Base-by-base conservation (phyloP, 805 yeast species). In the Metschnikowia lunata region DNA sequence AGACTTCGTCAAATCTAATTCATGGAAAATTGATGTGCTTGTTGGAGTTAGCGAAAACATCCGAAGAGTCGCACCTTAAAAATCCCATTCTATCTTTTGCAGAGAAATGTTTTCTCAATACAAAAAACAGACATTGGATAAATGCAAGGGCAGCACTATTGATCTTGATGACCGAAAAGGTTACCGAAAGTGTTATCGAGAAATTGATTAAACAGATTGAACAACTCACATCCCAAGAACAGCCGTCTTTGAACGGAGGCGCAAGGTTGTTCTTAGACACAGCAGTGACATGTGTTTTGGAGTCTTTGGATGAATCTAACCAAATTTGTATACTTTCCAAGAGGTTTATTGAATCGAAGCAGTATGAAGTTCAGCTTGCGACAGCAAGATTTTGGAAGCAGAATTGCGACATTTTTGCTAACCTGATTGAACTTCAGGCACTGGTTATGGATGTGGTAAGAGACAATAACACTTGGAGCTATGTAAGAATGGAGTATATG, bases 101-200 rank as follows among this genome's bases (percentile, higher is more conserved):
- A 27, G 40, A 39, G 27, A 31, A 11, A 26, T 43, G 12, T 30
- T 42, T 12, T 35, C 8, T 40, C 13, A 26, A 36, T 0, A 45
- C 62, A 28, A 76, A 72, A 40, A 82, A 83, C 50, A 57, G 60
- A 5, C 23, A 30, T 13, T 36, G 42, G 36, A 23, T 33, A n/a
- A 45, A 40, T 30, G 37, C 37, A 37, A 37, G 48, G 23, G 42
- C 50, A 9, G 46, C 45, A 15, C 41, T 47, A 30, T 37, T 41
- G n/a, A 14, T 47, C 6, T 32, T 47, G 36, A 23, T 8, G 35
- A 36, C 31, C 18, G 13, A 13, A n/a, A 26, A 15, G 4, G 27
- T 39, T n/a, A 26, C 36, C 18, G 8, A 14, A 7, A 38, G 27
- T 8, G 45, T 40, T 12, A 12, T 29, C 30, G 30, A 34, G 23